phyloP scores from a whole-genome alignment of 2,329 filamentous ascomycete genomes.

The Aureobasidium zeae region DNA sequence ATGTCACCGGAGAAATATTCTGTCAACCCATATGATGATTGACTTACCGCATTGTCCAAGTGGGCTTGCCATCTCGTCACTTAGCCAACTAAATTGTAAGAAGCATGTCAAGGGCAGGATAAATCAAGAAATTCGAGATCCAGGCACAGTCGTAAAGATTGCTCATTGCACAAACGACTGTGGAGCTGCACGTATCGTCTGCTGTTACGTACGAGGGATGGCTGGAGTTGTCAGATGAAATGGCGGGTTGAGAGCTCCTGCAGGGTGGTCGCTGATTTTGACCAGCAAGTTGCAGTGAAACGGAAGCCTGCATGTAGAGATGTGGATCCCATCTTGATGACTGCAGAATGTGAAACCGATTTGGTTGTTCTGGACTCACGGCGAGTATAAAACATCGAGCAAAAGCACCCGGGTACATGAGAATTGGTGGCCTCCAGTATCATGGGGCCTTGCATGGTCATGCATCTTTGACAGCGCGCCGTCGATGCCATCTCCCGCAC shows the following conservation, averaged over 20 bases:
- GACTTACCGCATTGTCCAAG: no score
- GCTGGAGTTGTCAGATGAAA: background rate
- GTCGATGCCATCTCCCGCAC: slow-evolving; percentile 11
- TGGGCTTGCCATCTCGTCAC: background rate
- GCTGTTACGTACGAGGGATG: background rate
- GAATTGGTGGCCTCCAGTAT: background rate
- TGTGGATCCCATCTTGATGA: background rate
- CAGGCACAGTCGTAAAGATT: background rate
- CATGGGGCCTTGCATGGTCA: slow-evolving; percentile 10
- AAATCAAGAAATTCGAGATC: background rate
- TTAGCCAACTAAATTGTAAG: background rate
- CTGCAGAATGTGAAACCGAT: no score
- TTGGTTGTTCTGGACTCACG: no score
- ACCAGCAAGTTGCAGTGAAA: background rate
- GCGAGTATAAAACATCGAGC: no score
- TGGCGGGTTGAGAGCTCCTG: background rate
- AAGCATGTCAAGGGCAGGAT: background rate
- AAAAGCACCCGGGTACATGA: background rate
- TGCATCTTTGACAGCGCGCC: slow-evolving; percentile 10
- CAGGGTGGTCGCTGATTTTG: slow-evolving; percentile 9
- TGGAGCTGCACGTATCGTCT: background rate
- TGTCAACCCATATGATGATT: background rate
- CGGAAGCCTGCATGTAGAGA: background rate
- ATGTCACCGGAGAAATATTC: background rate
- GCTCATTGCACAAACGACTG: background rate